Evolutionary conservation across 2,329 filamentous ascomycete species (phyloP), one percentile per base, ranked within the genome.

Genomic region (Aureobasidium sp.): DNA sequence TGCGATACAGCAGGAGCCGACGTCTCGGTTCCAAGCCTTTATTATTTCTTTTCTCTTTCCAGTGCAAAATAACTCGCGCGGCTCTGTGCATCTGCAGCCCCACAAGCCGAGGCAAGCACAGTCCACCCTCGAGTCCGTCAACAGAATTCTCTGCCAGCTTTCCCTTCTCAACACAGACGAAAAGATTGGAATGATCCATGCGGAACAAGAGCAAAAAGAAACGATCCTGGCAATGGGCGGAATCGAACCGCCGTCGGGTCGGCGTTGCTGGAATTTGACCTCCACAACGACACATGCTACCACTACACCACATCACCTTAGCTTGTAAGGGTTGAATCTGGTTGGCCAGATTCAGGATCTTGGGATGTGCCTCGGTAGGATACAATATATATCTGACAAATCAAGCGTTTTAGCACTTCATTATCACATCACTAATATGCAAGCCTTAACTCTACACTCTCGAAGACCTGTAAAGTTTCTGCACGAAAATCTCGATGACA

Each of bases 311-410:
- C 53, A 56, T 56, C 53, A 56, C 53, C 53, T 46, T 34, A 43
- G 53, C 39, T 57, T 41, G 53, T 43, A 41, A 57, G 50, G 50
- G 13, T 52, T 52, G 34, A 52, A 52, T n/a, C 50, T 24, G 50
- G 50, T 52, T 52, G 50, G 50, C 50, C 50, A 52, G 53, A 57
- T 57, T 46, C 53, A 57, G 53, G 53, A 57, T 57, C 53, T 57
- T 57, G 41, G 3, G n/a, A 3, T 3, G 7, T 9, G 1, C 9
- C 6, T 5, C 5, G 3, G 0, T 27, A n/a, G n/a, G 9, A 1
- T 3, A 0, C 10, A 3, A 36, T 29, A 36, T 20, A 24, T 20
- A 20, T 20, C 20, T 20, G 20, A 20, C 20, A 20, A 20, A 20
- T 20, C 20, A 20, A 20, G 20, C 20, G 20, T 20, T 20, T 1